Evolutionary conservation across 345 rosid genomes (phyloP).

Genomic region (Hevea brasiliensis): DNA sequence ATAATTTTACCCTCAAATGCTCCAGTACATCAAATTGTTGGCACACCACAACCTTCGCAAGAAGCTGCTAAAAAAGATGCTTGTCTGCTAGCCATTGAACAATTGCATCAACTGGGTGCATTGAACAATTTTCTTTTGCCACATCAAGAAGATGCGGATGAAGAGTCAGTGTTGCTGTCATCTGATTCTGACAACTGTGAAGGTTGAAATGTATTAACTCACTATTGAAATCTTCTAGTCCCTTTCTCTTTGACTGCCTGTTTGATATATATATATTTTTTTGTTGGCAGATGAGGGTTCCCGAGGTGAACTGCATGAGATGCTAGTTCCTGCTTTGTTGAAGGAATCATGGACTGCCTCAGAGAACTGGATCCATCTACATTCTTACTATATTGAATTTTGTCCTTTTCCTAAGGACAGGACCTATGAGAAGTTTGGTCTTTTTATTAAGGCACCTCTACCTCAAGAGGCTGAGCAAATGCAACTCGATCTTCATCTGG

Average conservation of each 20-base stretch:
- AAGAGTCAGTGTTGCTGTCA: constrained; percentile 36
- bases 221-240: constrained; percentile 2
- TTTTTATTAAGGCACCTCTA: constrained; percentile 72
- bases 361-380: constrained; percentile 37
- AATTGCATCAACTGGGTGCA: constrained; percentile 78
- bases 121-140: constrained; percentile 69
- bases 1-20: constrained; percentile 80
- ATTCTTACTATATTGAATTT: constrained; percentile 60
- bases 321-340: constrained; percentile 64
- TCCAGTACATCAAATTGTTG: constrained; percentile 56
- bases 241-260: constrained; percentile 9
- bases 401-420: constrained; percentile 73
- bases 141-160: constrained; percentile 33
- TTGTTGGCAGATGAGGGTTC: constrained; percentile 50
- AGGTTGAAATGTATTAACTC: constrained; percentile 45
- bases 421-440: constrained; percentile 67
- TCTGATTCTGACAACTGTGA: constrained; percentile 40
- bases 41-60: constrained; percentile 58
- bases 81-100: constrained; percentile 74
- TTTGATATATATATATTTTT: constrained; percentile 16
- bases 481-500: constrained; percentile 84
- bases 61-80: constrained; percentile 86
- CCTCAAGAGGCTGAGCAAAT: constrained; percentile 76
- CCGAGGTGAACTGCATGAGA: constrained; percentile 69
- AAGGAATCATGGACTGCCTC: constrained; percentile 55